These are phyloP conservation scores for Cinchona pubescens DNA, from an alignment of 257 asterid genomes.

Conservation along the genomic window DNA sequence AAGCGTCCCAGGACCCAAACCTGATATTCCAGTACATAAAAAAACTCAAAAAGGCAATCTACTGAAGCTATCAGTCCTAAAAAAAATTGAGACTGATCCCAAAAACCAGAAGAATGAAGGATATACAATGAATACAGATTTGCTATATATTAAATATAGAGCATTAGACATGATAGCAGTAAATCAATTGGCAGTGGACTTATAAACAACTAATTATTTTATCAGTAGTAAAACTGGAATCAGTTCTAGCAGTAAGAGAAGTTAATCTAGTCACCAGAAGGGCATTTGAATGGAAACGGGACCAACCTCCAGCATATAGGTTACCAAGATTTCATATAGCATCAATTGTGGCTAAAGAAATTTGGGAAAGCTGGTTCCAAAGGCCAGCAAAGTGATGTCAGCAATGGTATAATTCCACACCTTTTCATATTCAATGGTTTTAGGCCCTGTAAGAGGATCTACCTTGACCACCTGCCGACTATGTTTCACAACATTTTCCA, in stretches of 20 bases:
- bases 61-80: too few species aligned
- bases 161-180: too few species aligned
- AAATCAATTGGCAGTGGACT: background rate
- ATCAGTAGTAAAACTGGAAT: background rate
- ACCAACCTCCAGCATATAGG: constrained; percentile 81
- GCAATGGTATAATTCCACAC: constrained; percentile 94
- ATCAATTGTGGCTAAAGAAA: constrained; percentile 90
- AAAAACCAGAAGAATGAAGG: background rate
- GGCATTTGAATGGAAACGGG: background rate
- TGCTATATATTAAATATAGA: background rate
- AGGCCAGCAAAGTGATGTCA: constrained; percentile 81
- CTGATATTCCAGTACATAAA: constrained; percentile 27
- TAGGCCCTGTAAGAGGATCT: constrained; percentile 57
- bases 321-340: constrained; percentile 79
- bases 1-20: constrained; percentile 96
- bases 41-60: background rate
- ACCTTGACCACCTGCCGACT: constrained; percentile 54
- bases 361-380: constrained; percentile 99
- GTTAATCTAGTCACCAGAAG: too few species aligned
- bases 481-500: constrained; percentile 89
- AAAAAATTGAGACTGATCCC: too few species aligned
- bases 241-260: background rate
- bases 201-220: background rate
- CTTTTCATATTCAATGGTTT: constrained; percentile 46
- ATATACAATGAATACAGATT: background rate